These are phyloP conservation scores for Takashimella koratensis DNA, from an alignment of 1,284 basidiomycete species.

Conservation along the genomic window DNA sequence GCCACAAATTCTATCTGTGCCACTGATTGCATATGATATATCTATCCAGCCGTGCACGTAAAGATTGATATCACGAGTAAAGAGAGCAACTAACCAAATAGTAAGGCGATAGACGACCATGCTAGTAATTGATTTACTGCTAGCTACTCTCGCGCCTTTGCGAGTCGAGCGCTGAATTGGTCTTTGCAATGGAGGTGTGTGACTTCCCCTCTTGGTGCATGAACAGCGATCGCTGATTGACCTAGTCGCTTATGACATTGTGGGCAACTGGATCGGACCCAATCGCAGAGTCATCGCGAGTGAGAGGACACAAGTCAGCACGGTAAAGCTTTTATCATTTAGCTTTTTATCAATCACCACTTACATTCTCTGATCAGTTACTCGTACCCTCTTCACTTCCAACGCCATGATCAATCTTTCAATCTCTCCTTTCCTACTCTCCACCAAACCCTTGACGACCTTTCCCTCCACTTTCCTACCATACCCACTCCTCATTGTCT, in stretches of 20 bases:
- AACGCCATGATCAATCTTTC: slow-evolving; percentile 67
- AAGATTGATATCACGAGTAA: too few species aligned
- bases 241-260: slow-evolving; percentile 94
- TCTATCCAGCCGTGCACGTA: too few species aligned
- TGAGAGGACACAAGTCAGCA: background rate
- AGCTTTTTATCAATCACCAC: slow-evolving; percentile 26
- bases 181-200: slow-evolving; percentile 93
- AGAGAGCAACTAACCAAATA: too few species aligned
- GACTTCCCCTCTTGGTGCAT: slow-evolving; percentile 86
- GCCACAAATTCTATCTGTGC: too few species aligned
- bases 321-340: background rate
- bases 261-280: slow-evolving; percentile 67
- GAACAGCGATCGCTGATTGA: slow-evolving; percentile 90
- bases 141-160: slow-evolving; percentile 20
- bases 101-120: too few species aligned
- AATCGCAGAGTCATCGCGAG: background rate
- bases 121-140: too few species aligned
- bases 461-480: slow-evolving; percentile 59
- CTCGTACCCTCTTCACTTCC: slow-evolving; percentile 77
- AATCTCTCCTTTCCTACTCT: slow-evolving; percentile 68
- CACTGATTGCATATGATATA: too few species aligned
- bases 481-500: slow-evolving; percentile 62
- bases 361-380: slow-evolving; percentile 86
- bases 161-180: slow-evolving; percentile 57
- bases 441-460: slow-evolving; percentile 64